Evolutionary conservation across 495 filamentous ascomycete species (phyloP).

Genomic region (Penicillium mononematosum): DNA sequence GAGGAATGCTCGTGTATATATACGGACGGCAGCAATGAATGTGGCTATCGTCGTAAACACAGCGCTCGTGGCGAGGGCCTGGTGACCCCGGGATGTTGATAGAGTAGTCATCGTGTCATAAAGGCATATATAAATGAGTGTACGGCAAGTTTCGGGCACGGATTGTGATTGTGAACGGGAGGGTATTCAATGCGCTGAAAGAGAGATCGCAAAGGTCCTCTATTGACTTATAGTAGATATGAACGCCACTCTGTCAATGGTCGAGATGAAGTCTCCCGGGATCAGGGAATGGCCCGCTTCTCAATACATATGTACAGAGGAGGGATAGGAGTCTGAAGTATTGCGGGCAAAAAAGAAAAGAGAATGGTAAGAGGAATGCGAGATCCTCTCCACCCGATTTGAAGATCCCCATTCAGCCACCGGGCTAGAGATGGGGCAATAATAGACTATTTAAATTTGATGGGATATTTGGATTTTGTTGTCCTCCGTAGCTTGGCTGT

Average conservation of each 20-base stretch:
- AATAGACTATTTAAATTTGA: conserved; percentile 1
- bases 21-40: conserved; percentile 28
- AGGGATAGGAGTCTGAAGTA: not conserved
- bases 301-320: conserved; percentile 4
- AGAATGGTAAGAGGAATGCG: not conserved
- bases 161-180: not conserved
- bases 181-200: not conserved
- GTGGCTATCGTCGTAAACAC: conserved; percentile 37
- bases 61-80: conserved; percentile 31
- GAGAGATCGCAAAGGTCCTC: not conserved
- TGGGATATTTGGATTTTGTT: not conserved
- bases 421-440: not conserved
- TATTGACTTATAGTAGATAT: not conserved
- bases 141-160: not conserved
- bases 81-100: conserved; percentile 30
- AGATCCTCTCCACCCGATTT: not conserved
- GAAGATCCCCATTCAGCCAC: conserved; percentile 3
- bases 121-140: conserved; percentile 8
- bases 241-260: not conserved
- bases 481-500: not conserved
- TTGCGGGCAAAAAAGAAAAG: not conserved
- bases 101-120: conserved; percentile 32
- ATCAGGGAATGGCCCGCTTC: conserved; percentile 1
- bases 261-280: not conserved
- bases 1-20: conserved; percentile 54